phyloP scores from a whole-genome alignment of 495 filamentous ascomycete genomes.

The Parathielavia hyrcaniae region DNA sequence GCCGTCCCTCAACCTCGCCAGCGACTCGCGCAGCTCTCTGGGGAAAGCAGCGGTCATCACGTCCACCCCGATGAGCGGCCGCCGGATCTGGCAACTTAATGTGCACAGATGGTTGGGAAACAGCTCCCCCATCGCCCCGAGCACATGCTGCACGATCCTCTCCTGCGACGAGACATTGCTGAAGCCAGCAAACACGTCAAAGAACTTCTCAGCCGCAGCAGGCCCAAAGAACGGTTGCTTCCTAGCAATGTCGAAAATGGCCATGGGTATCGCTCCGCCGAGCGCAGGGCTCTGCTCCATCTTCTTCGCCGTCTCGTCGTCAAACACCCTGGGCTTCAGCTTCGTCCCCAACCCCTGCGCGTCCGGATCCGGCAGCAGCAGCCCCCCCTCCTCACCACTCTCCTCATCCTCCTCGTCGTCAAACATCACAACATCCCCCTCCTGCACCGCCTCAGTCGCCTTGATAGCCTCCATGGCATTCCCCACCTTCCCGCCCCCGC shows the following conservation, averaged over 20 bases:
- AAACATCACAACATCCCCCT: slow-evolving; percentile 28
- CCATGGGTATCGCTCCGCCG: slow-evolving; percentile 82
- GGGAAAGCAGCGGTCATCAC: slow-evolving; percentile 65
- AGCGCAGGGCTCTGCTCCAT: slow-evolving; percentile 74
- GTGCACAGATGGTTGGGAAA: slow-evolving; percentile 55
- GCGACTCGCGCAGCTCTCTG: slow-evolving; percentile 54
- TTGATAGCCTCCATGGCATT: slow-evolving; percentile 38
- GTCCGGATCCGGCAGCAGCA: slow-evolving; percentile 41
- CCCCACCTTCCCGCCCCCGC: slow-evolving; percentile 40
- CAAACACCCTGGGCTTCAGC: slow-evolving; percentile 41
- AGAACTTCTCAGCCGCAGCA: slow-evolving; percentile 65
- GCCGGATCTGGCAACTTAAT: slow-evolving; percentile 61
- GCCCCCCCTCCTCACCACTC: slow-evolving; percentile 37
- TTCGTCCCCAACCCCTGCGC: slow-evolving; percentile 21
- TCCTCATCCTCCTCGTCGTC: slow-evolving; percentile 42
- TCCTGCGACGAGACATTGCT: slow-evolving; percentile 53
- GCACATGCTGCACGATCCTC: slow-evolving; percentile 70
- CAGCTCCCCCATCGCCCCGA: slow-evolving; percentile 53
- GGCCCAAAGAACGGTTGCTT: slow-evolving; percentile 64
- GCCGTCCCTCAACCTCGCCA: slow-evolving; percentile 52
- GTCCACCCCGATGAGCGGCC: slow-evolving; percentile 61
- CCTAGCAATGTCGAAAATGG: slow-evolving; percentile 83
- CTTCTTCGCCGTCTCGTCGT: slow-evolving; percentile 51
- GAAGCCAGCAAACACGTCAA: slow-evolving; percentile 69
- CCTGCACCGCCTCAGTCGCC: slow-evolving; percentile 32